Percentiles rank a stretch among this genome's conserved stretches.
Evolutionary conservation across 176 grass and related monocot genomes (phyloP).

Genomic region (Cocos nucifera): DNA sequence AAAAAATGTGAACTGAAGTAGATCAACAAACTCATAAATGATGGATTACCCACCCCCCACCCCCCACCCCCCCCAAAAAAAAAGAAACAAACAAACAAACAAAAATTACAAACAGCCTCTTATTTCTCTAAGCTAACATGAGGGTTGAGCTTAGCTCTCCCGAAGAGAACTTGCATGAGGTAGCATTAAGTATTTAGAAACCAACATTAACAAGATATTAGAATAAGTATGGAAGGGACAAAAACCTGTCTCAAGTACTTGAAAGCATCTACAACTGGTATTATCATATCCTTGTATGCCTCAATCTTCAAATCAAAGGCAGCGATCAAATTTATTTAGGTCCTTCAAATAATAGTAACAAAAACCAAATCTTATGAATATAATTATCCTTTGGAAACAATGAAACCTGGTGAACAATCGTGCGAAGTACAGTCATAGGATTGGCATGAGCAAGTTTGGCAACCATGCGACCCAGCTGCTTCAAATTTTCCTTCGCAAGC

Average conservation of each 20-base stretch:
- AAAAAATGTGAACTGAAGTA: no score
- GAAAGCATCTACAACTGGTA: slow-evolving; percentile 97
- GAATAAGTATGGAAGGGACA: not conserved
- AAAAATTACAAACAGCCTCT: no score
- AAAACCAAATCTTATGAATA: not conserved
- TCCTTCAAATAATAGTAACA: slow-evolving; percentile 4
- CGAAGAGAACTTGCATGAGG: no score
- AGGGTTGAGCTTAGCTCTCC: no score
- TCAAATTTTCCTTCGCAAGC: slow-evolving; percentile 96
- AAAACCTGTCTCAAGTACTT: slow-evolving; percentile 98
- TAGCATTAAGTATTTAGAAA: no score
- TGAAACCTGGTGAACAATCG: slow-evolving; percentile 91
- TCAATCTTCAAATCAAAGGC: slow-evolving; percentile 54
- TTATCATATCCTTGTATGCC: slow-evolving; percentile 99
- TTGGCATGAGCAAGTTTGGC: slow-evolving; percentile 99
- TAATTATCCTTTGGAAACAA: slow-evolving; percentile 4
- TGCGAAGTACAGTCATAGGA: slow-evolving; percentile 98
- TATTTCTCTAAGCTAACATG: no score
- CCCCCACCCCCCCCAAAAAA: no score
- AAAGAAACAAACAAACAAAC: no score
- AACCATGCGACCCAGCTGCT: slow-evolving; percentile 90
- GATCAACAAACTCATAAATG: no score
- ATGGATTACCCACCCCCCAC: no score
- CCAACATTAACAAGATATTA: no score
- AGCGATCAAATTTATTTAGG: no score